These are phyloP conservation scores for Monilinia laxa DNA, from an alignment of 2,329 filamentous ascomycete species.

Conservation along the genomic window DNA sequence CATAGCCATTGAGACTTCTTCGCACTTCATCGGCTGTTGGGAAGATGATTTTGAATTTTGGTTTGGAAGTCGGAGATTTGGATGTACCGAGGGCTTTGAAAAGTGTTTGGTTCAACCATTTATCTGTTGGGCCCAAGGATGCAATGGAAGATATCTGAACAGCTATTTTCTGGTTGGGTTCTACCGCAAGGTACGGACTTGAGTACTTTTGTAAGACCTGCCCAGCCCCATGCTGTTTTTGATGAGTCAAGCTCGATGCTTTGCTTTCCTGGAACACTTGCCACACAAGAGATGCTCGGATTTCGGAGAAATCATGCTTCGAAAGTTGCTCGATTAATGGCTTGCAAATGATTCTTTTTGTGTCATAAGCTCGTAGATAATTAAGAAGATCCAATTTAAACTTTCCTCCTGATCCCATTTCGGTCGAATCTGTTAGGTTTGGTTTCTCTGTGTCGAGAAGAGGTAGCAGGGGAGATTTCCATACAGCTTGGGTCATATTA, in stretches of 20 bases:
- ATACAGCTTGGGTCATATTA: conserved; percentile 83
- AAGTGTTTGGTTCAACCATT: conserved; percentile 68
- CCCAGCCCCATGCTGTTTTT: conserved; percentile 75
- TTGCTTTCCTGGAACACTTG: conserved; percentile 72
- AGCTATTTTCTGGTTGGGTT: conserved; percentile 49
- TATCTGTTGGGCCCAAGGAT: conserved; percentile 67
- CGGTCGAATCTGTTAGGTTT: conserved; percentile 25
- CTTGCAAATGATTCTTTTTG: conserved; percentile 52
- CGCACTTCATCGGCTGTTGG: conserved; percentile 79
- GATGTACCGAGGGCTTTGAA: conserved; percentile 51
- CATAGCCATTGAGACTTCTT: conserved; percentile 73
- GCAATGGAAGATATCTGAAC: conserved; percentile 79
- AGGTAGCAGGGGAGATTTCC: conserved; percentile 72
- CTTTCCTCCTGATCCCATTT: conserved; percentile 58
- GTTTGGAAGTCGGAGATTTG: conserved; percentile 36
- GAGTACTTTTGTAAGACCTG: conserved; percentile 62
- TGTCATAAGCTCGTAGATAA: conserved; percentile 71
- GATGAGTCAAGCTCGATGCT: conserved; percentile 45
- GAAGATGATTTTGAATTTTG: conserved; percentile 71
- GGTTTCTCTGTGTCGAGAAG: background rate
- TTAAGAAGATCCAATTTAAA: conserved; percentile 76
- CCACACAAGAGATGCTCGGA: conserved; percentile 76
- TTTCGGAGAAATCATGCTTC: conserved; percentile 65
- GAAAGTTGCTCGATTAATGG: conserved; percentile 57
- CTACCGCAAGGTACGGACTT: conserved; percentile 50